phyloP scores from a whole-genome alignment of 2,329 filamentous ascomycete genomes.

The Acarospora socialis region DNA sequence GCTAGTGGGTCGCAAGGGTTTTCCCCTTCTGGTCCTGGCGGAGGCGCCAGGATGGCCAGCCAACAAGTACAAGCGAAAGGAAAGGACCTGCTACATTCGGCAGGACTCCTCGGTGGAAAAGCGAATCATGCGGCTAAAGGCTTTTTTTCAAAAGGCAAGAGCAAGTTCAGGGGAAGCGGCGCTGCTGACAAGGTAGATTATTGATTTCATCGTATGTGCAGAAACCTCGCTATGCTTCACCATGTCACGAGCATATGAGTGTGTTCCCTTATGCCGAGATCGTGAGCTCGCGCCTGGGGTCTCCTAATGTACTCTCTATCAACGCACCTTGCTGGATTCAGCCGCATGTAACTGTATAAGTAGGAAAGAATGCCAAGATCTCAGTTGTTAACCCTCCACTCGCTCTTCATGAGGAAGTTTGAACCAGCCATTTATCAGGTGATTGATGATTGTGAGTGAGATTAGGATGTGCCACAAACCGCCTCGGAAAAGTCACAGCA shows the following conservation, averaged over 20 bases:
- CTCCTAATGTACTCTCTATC: not conserved
- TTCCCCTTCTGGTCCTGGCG: constrained; percentile 22
- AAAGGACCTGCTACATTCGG: constrained; percentile 77
- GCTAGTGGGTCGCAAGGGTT: constrained; percentile 16
- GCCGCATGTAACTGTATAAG: constrained; percentile 6
- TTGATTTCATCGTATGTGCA: constrained; percentile 33
- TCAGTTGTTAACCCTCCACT: not conserved
- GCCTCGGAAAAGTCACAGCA: not conserved
- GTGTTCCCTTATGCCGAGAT: constrained; percentile 1
- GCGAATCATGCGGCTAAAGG: constrained; percentile 76
- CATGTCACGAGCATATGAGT: not conserved
- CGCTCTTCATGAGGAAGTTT: not conserved
- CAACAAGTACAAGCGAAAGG: constrained; percentile 65
- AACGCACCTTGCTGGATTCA: not conserved
- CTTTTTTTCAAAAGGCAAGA: constrained; percentile 78
- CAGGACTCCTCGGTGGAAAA: constrained; percentile 55
- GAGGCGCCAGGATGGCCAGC: constrained; percentile 33
- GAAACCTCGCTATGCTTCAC: not conserved
- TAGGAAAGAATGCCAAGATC: constrained; percentile 6
- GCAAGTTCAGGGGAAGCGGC: constrained; percentile 56
- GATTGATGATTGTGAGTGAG: not conserved
- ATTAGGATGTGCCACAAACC: too few relatives aligned
- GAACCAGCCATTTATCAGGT: not conserved
- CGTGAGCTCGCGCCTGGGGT: not conserved
- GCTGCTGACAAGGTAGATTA: constrained; percentile 71